Base-by-base conservation (phyloP, 306 rosid genomes). In the Rosa lucieae region DNA sequence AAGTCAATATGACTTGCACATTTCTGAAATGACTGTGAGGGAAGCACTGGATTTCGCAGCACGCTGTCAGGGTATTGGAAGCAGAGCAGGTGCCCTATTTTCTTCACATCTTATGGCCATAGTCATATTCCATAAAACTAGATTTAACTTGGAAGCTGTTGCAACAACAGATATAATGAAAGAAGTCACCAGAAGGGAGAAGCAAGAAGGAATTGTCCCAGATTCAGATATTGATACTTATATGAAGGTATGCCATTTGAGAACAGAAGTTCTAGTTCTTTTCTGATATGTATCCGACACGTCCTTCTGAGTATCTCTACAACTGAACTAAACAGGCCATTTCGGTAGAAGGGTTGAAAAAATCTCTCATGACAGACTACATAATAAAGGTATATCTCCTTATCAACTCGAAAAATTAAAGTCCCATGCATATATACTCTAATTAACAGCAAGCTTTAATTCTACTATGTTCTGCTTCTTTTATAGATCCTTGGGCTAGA, bases 401-500 rank as follows among this genome's bases (percentile, higher is more conserved):
- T 75, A 55, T 43, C 1, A 23, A 69, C 20, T 47, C 37, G 37
- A 32, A 32, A 32, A 32, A 32, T 32, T 32, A 32, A 32, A 32
- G 37, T 32, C 37, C 37, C 37, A 32, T 32, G 37, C 37, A 32
- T 32, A 32, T 32, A 32, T 32, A 32, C 67, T 42, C 58, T 53
- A 20, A 63, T 26, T 32, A 61, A 65, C 75, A 40, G 49, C 43
- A 18, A 52, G 37, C 74, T 37, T 56, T 26, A 26, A 26, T 26
- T 42, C 13, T 42, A 6, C 35, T 20, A 9, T 32, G 21, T 21
- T 6, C 18, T 56, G 46, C 18, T 37, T 53, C 20, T 43, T 0
- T n/a, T 32, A 26, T 48, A 84, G 91, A 88, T 88, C 29, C 89
- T 88, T 40, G 86, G 92, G 53, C 84, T 90, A 48, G 94, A 90